Evolutionary conservation across 139 green algal species (phyloP).

Genomic region (Tetraselmis chui): DNA sequence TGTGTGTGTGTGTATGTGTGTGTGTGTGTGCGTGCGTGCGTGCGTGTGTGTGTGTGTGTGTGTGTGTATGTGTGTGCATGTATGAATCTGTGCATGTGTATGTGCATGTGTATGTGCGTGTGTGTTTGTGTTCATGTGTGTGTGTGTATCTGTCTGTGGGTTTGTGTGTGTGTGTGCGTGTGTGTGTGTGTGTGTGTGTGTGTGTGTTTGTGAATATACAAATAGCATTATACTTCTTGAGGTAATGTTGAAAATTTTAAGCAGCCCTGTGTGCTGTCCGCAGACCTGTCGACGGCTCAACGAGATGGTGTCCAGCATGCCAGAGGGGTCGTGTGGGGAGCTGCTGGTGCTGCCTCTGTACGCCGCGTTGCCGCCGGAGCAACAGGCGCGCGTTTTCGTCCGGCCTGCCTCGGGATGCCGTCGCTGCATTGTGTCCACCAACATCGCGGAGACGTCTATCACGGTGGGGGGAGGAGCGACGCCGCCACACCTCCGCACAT

Average conservation of each 20-base stretch:
- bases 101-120: not conserved
- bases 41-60: not conserved
- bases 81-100: slow-evolving; percentile 1
- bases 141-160: too few relatives aligned
- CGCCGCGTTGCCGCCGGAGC: slow-evolving; percentile 77
- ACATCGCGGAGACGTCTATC: slow-evolving; percentile 94
- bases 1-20: slow-evolving; percentile 21
- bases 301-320: slow-evolving; percentile 39
- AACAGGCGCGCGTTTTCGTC: slow-evolving; percentile 79
- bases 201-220: too few relatives aligned
- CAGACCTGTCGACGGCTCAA: slow-evolving; percentile 27
- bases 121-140: too few relatives aligned
- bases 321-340: slow-evolving; percentile 43
- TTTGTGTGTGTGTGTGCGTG: too few relatives aligned
- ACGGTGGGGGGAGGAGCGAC: too few relatives aligned
- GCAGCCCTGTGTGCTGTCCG: too few relatives aligned
- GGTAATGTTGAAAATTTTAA: too few relatives aligned
- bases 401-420: slow-evolving; percentile 53
- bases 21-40: not conserved
- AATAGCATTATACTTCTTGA: too few relatives aligned
- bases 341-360: slow-evolving; percentile 87
- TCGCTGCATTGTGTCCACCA: slow-evolving; percentile 88
- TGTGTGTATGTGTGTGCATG: slow-evolving; percentile 16
- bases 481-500: too few relatives aligned
- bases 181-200: too few relatives aligned